Conservation (phyloP, 202 grass and related monocot genomes). For the Schoenoplectus triqueter region DNA sequence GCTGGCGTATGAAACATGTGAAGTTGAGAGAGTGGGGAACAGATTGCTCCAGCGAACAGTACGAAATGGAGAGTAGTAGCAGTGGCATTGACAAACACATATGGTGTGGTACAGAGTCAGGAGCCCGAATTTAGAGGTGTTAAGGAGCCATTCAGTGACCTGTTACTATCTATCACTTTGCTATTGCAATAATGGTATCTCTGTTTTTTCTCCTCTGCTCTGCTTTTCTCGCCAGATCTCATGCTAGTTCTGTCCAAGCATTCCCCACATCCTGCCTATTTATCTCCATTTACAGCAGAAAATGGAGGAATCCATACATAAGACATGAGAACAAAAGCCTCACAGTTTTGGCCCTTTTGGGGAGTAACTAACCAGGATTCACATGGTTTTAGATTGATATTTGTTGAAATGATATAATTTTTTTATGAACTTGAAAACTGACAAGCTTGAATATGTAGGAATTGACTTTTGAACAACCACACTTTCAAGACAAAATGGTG, state of each 20-base stretch:
- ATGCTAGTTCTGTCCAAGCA: slow-evolving; percentile 31
- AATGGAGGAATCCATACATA: slow-evolving; percentile 1
- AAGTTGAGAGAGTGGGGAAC: slow-evolving; percentile 28
- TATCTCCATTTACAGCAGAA: slow-evolving; percentile 21
- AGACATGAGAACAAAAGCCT: slow-evolving; percentile 11
- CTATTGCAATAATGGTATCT: slow-evolving; percentile 39
- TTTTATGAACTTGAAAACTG: neutral
- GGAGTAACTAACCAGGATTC: neutral
- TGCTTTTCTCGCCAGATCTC: slow-evolving; percentile 38
- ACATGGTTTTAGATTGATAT: slow-evolving; percentile 15
- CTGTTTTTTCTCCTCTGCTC: neutral
- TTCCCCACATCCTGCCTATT: slow-evolving; percentile 26
- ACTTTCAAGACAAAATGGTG: neutral
- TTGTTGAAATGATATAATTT: neutral
- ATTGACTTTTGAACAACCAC: neutral
- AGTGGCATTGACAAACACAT: slow-evolving; percentile 35
- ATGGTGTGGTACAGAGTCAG: slow-evolving; percentile 19
- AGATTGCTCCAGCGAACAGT: slow-evolving; percentile 12
- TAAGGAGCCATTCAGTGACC: slow-evolving; percentile 38
- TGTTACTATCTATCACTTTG: slow-evolving; percentile 33
- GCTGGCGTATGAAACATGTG: slow-evolving; percentile 22
- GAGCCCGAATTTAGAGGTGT: slow-evolving; percentile 43
- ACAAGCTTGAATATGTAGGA: neutral
- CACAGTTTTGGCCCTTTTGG: neutral
- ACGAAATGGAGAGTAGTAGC: slow-evolving; percentile 25